Evolutionary conservation across 495 filamentous ascomycete species (phyloP), one percentile per base, ranked within the genome.

Genomic region (Cercophora sp.): DNA sequence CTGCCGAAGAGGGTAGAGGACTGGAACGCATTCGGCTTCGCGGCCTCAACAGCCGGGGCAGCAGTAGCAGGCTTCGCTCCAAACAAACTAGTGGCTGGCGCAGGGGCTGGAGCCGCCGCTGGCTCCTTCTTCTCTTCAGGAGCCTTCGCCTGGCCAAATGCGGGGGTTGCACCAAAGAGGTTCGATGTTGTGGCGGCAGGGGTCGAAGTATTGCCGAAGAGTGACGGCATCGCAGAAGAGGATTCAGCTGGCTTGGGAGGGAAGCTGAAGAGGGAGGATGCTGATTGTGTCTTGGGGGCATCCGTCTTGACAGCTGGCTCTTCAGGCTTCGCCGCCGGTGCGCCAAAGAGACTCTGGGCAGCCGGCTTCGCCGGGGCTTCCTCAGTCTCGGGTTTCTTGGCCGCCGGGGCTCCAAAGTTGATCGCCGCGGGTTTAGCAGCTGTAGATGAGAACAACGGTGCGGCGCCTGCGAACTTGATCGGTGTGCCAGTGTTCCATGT

Each of bases 1-100:
- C n/a, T 67, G 31, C 77, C 78, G 56, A 80, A 80, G 23, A 77
- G 54, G 8, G 67, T 65, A 22, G 68, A 64, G 15, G 76, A 69
- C 34, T 70, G 68, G 54, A 71, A 70, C 8, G 65, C 48, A 5
- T 62, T 52, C 20, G 63, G 19, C 19, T 63, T 64, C 10, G 70
- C n/a, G 20, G 68, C 19, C 23, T 64, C 56, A 16, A 55, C 24
- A 40, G 52, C 10, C 16, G 40, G 15, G 3, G 55, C 13, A 15
- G 49, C 34, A 32, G 8, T 13, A 32, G 6, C 29, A 6, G 29
- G 6, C 29, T 32, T 32, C 8, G 29, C 29, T 13, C 55, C 62
- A 23, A 66, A 65, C 5, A 66, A 11, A 6, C 49, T 41, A 16
- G 54, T 34, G 6, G 29, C 29, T 6, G 29, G 29, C 6, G 29